Conservation (phyloP, 208 protist genomes). For the Tetramitus jugosus region DNA sequence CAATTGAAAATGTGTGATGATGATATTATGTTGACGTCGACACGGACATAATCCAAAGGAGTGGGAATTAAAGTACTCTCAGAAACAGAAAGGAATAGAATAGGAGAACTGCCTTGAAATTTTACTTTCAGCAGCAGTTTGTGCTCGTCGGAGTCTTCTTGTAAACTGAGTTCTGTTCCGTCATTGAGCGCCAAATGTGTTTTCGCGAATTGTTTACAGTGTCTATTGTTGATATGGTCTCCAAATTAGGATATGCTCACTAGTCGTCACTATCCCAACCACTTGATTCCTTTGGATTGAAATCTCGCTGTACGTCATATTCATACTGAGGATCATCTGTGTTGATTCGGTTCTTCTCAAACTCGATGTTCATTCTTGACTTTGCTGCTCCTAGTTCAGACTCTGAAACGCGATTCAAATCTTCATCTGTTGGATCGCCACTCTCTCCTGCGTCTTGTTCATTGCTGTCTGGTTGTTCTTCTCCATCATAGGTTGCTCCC, state of each 20-base stretch:
- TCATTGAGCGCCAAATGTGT: background rate
- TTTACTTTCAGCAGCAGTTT: background rate
- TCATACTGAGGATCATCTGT: background rate
- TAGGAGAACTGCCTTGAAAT: background rate
- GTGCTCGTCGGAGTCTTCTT: background rate
- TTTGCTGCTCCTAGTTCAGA: background rate
- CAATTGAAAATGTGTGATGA: too few species aligned
- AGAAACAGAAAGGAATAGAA: background rate
- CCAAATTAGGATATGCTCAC: too few species aligned
- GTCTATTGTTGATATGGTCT: too few species aligned
- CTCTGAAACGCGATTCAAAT: background rate
- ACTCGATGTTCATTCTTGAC: background rate
- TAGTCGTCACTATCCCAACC: background rate
- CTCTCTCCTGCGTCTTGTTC: background rate
- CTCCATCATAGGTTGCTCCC: too few species aligned
- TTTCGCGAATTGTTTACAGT: too few species aligned
- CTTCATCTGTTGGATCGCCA: background rate
- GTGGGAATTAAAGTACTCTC: too few species aligned
- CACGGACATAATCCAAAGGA: too few species aligned
- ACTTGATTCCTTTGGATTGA: background rate
- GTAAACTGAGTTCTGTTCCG: background rate
- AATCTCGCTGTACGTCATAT: background rate
- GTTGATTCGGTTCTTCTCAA: background rate
- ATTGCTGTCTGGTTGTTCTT: background rate
- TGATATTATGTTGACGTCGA: too few species aligned